Evolutionary conservation across 1,284 basidiomycete species (phyloP).

Genomic region (Volvariella surrecta): DNA sequence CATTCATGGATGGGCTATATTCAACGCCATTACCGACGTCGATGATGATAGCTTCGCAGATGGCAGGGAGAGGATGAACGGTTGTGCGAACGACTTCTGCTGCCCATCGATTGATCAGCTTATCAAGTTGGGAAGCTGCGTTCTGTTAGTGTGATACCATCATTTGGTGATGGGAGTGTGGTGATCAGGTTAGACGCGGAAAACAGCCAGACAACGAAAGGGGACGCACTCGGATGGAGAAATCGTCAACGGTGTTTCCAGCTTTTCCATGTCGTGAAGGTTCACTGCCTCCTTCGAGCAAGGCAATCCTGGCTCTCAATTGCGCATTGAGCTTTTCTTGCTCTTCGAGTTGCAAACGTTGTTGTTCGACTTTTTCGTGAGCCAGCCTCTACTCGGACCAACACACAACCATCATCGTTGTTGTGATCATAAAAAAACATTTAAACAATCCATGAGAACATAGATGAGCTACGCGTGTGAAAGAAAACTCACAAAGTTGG

Average conservation of each 20-base stretch:
- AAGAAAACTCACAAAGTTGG: constrained; percentile 57
- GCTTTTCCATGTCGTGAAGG: constrained; percentile 31
- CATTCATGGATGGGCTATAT: constrained; percentile 24
- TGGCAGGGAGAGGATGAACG: constrained; percentile 39
- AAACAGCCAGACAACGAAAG: neutral
- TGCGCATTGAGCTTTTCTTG: constrained; percentile 74
- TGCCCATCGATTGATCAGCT: constrained; percentile 76
- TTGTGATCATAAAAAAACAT: too few species aligned
- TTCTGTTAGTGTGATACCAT: too few species aligned
- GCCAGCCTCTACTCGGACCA: constrained; percentile 60
- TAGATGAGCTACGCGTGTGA: neutral
- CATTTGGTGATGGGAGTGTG: constrained; percentile 1
- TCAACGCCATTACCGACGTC: constrained; percentile 48
- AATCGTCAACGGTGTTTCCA: constrained; percentile 68
- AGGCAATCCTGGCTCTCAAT: constrained; percentile 57
- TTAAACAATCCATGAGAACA: neutral
- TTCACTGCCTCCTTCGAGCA: constrained; percentile 56
- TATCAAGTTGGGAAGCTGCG: constrained; percentile 68
- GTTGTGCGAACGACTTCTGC: constrained; percentile 58
- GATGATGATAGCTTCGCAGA: constrained; percentile 49
- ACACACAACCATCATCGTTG: too few species aligned
- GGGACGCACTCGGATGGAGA: constrained; percentile 65
- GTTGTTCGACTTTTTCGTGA: constrained; percentile 79
- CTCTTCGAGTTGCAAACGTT: constrained; percentile 67
- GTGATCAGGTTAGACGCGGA: neutral